Evolutionary conservation across 176 grass and related monocot genomes (phyloP).

Genomic region (Eragrostis nindensis): DNA sequence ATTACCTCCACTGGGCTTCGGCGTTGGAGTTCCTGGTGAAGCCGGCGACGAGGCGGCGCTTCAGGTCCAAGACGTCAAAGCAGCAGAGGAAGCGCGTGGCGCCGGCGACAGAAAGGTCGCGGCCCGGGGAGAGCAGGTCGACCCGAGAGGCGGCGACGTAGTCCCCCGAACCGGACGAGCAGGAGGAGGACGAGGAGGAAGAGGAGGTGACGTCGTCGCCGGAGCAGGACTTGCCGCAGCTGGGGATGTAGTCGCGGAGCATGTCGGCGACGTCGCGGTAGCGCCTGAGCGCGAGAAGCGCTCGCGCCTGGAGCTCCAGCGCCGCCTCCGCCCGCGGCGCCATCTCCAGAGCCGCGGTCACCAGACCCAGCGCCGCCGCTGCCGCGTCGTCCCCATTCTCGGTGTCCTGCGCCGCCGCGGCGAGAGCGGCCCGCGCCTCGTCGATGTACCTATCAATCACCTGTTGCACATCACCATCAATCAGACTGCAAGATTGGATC

Average conservation of each 20-base stretch:
- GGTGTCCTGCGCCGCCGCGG: constrained; percentile 12
- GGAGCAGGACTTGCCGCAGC: constrained; percentile 49
- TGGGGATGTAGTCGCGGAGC: constrained; percentile 89
- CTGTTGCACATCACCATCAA: constrained; percentile 21
- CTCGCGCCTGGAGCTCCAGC: constrained; percentile 72
- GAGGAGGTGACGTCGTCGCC: constrained; percentile 9
- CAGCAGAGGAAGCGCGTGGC: constrained; percentile 59
- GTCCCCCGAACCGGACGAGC: constrained; percentile 50
- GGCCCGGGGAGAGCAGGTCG: constrained; percentile 57
- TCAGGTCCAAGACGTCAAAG: constrained; percentile 71
- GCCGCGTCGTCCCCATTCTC: constrained; percentile 47
- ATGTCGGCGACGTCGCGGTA: constrained; percentile 90
- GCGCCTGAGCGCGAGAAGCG: constrained; percentile 72
- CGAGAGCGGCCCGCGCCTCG: constrained; percentile 58
- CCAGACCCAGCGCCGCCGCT: constrained; percentile 55
- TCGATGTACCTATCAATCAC: constrained; percentile 57
- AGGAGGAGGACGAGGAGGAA: constrained; percentile 16
- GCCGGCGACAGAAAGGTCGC: constrained; percentile 47
- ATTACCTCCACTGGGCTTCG: constrained; percentile 80
- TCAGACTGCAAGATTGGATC: background rate
- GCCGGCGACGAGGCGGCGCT: constrained; percentile 67
- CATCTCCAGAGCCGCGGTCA: constrained; percentile 53
- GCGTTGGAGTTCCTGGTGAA: constrained; percentile 42
- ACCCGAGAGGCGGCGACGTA: constrained; percentile 32
- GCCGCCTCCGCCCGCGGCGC: constrained; percentile 77